phyloP scores from a whole-genome alignment of 345 rosid species.

The Gossypioides kirkii region DNA sequence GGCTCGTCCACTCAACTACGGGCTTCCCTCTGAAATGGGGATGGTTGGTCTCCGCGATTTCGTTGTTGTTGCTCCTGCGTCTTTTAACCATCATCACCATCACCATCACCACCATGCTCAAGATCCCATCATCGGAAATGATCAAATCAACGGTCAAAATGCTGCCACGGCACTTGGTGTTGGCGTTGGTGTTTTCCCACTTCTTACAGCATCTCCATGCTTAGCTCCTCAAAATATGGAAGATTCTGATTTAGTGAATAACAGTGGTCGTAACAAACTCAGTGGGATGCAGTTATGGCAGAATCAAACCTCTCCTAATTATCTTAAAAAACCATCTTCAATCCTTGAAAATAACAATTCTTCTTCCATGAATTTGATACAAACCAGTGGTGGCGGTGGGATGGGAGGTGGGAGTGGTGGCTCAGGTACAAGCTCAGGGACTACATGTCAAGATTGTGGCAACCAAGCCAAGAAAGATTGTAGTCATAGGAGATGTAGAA shows the following conservation, averaged over 20 bases:
- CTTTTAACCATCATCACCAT: constrained; percentile 46
- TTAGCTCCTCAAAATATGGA: constrained; percentile 45
- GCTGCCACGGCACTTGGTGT: constrained; percentile 54
- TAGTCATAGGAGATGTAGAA: constrained; percentile 73
- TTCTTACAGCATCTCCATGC: constrained; percentile 56
- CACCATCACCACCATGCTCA: constrained; percentile 42
- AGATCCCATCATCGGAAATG: constrained; percentile 29
- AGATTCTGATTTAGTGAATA: constrained; percentile 35
- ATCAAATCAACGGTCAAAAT: constrained; percentile 34
- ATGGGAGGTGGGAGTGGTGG: constrained; percentile 42
- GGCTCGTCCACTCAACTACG: constrained; percentile 44
- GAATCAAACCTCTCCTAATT: constrained; percentile 31
- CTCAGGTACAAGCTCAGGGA: constrained; percentile 39
- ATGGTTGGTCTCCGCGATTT: constrained; percentile 70
- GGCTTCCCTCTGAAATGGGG: constrained; percentile 67
- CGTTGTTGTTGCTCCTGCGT: constrained; percentile 74
- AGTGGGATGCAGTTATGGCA: constrained; percentile 76
- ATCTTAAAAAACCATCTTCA: constrained; percentile 27
- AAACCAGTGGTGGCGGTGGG: constrained; percentile 23
- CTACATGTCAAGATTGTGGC: constrained; percentile 95
- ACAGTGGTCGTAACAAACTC: constrained; percentile 30
- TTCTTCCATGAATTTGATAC: constrained; percentile 28
- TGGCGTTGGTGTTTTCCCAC: constrained; percentile 77
- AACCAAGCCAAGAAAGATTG: constrained; percentile 99
- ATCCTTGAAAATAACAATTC: constrained; percentile 17